phyloP scores from a whole-genome alignment of 1,139 yeast genomes.

The Candida tetrigidarum region DNA sequence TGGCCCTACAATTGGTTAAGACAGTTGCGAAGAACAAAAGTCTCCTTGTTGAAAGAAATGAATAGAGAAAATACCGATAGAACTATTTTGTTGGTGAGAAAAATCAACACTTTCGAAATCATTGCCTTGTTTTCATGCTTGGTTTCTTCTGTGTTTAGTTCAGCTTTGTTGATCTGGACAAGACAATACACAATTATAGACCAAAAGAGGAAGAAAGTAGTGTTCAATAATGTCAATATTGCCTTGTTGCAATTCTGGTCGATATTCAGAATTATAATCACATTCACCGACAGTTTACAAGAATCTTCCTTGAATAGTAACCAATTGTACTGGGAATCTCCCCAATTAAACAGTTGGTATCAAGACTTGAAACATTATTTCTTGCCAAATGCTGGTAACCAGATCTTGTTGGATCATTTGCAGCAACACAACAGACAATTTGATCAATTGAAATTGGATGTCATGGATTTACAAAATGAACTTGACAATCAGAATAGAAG shows the following conservation, averaged over 20 bases:
- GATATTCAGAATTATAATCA: conserved; percentile 24
- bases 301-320: conserved; percentile 15
- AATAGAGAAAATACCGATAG: conserved; percentile 15
- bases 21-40: conserved; percentile 26
- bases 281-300: conserved; percentile 18
- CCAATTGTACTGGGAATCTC: conserved; percentile 10
- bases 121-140: conserved; percentile 29
- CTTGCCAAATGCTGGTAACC: conserved; percentile 17
- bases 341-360: conserved; percentile 15
- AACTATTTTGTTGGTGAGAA: conserved; percentile 18
- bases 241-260: conserved; percentile 35
- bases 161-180: conserved; percentile 30
- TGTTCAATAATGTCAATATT: conserved; percentile 38
- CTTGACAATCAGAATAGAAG: conserved; percentile 6
- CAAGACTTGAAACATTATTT: conserved; percentile 17
- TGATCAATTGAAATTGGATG: conserved; percentile 17
- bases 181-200: conserved; percentile 31
- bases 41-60: conserved; percentile 21
- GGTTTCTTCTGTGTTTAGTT: conserved; percentile 27
- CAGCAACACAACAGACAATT: conserved; percentile 16
- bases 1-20: conserved; percentile 44
- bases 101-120: conserved; percentile 25
- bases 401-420: conserved; percentile 17
- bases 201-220: conserved; percentile 30
- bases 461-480: conserved; percentile 13